Evolutionary conservation across 2,329 filamentous ascomycete species (phyloP).

Genomic region (Diaporthe vaccinii): DNA sequence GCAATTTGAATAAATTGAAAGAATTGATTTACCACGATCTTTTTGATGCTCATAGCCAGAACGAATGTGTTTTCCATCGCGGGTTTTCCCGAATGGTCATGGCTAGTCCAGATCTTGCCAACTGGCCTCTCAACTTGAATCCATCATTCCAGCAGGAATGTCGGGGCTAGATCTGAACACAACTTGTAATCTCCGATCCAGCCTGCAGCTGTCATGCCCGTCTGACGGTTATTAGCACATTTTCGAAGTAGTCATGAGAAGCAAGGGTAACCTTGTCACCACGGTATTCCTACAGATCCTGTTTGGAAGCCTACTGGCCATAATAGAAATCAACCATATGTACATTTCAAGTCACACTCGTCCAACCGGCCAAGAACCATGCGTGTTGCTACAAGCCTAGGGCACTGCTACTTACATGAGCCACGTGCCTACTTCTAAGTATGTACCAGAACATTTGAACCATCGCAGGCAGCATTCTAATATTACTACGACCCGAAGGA

Average conservation of each 20-base stretch:
- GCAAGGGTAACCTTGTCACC: not conserved
- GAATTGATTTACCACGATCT: not conserved
- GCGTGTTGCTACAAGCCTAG: not conserved
- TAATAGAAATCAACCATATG: not conserved
- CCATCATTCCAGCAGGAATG: not conserved
- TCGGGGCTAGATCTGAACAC: not conserved
- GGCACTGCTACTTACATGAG: not conserved
- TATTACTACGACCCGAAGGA: too few relatives aligned
- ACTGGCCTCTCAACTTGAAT: not conserved
- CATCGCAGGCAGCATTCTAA: too few relatives aligned
- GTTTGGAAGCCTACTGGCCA: not conserved
- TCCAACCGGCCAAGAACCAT: not conserved
- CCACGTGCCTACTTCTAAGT: not conserved
- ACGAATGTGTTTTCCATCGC: not conserved
- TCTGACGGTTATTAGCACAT: not conserved
- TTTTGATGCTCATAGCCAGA: not conserved
- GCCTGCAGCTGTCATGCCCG: not conserved
- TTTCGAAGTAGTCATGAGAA: not conserved
- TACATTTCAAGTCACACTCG: not conserved
- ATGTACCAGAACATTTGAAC: not conserved
- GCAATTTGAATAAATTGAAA: fast-evolving
- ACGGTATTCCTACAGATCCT: not conserved
- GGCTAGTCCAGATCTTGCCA: not conserved
- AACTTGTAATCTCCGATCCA: not conserved
- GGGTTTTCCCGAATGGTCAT: not conserved